A percentile compares a stretch with the other conserved stretches of the same genome.
Evolutionary conservation across 164 flowering plant species (phyloP).

Genomic region (Protea cynaroides): DNA sequence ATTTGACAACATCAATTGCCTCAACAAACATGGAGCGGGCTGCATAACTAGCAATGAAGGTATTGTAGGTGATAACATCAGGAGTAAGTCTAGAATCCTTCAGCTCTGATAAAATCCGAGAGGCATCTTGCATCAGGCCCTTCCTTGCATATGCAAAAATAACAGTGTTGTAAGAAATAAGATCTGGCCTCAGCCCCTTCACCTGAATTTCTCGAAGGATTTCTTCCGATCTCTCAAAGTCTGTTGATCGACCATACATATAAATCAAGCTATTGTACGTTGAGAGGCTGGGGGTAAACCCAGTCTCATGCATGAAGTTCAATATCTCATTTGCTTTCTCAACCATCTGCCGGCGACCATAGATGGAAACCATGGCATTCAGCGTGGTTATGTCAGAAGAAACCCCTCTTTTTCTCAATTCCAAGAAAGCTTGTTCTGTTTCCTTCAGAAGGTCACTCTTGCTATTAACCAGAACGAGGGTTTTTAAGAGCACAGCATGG

Average conservation of each 20-base stretch:
- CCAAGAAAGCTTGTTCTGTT: constrained; percentile 72
- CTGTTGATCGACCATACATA: constrained; percentile 67
- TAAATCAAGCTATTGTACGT: constrained; percentile 90
- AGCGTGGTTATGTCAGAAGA: constrained; percentile 64
- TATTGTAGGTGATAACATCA: constrained; percentile 77
- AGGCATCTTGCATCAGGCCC: constrained; percentile 74
- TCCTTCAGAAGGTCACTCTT: constrained; percentile 69
- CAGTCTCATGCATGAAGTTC: constrained; percentile 57
- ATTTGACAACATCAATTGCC: constrained; percentile 64
- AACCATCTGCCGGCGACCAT: constrained; percentile 80
- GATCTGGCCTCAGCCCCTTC: constrained; percentile 65
- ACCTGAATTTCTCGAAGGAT: constrained; percentile 51
- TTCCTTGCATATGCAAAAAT: constrained; percentile 74
- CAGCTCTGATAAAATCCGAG: constrained; percentile 67
- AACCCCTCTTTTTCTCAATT: constrained; percentile 51
- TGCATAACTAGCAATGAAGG: constrained; percentile 73
- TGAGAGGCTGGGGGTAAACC: constrained; percentile 73
- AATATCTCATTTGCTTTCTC: constrained; percentile 61
- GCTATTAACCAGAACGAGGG: constrained; percentile 80
- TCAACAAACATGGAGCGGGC: constrained; percentile 76
- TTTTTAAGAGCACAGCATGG: constrained; percentile 57
- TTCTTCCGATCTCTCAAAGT: constrained; percentile 61
- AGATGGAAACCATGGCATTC: constrained; percentile 82
- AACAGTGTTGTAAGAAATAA: constrained; percentile 73
- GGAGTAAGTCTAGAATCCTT: constrained; percentile 50